Percentiles rank a stretch among this genome's conserved stretches.
These are phyloP conservation scores for Taiwanofungus camphoratus DNA, from an alignment of 1,284 basidiomycete genomes.

Conservation along the genomic window DNA sequence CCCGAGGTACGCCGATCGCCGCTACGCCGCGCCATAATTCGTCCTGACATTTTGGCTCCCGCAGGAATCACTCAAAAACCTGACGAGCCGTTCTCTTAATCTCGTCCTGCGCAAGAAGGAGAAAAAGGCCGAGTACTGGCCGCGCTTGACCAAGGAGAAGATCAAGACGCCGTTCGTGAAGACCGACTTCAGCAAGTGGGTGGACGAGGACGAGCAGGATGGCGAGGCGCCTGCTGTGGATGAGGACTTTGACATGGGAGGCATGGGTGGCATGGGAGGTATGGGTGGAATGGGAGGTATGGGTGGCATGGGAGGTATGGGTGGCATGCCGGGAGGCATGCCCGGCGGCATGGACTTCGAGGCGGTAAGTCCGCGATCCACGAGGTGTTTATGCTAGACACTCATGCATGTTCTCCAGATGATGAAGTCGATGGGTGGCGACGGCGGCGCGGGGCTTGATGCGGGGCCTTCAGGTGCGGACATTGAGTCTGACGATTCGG, in stretches of 20 bases:
- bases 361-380: conserved; percentile 37
- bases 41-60: neutral
- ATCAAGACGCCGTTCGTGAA: conserved; percentile 75
- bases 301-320: conserved; percentile 41
- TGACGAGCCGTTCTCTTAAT: conserved; percentile 62
- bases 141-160: conserved; percentile 85
- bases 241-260: conserved; percentile 39
- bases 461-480: conserved; percentile 31
- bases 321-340: conserved; percentile 42
- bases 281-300: conserved; percentile 49
- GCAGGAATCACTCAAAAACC: conserved; percentile 59
- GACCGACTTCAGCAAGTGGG: conserved; percentile 92
- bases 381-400: neutral
- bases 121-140: conserved; percentile 76
- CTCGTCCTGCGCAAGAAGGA: conserved; percentile 81
- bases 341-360: conserved; percentile 52
- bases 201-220: conserved; percentile 93
- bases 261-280: conserved; percentile 40
- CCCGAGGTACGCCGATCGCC: conserved; percentile 49
- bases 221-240: conserved; percentile 38
- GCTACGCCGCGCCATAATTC: conserved; percentile 8
- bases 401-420: conserved; percentile 36
- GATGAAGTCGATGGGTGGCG: conserved; percentile 58
- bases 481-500: conserved; percentile 43
- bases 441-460: conserved; percentile 29